A percentile compares a stretch with the other conserved stretches of the same genome.
Evolutionary conservation across 1,139 yeast species (phyloP).

Genomic region (Blastobotrys arbuscula): DNA sequence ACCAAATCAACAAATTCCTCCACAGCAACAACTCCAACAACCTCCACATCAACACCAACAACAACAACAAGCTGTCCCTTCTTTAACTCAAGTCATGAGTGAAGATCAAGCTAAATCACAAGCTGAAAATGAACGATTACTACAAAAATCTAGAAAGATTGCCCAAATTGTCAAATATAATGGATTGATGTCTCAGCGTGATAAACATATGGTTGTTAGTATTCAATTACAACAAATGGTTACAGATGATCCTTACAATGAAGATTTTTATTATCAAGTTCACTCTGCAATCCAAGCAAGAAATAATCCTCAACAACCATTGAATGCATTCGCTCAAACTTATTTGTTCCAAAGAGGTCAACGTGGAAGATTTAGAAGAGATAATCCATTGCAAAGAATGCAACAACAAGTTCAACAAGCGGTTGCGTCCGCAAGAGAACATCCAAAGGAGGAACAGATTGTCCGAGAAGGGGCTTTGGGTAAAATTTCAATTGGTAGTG

Average conservation of each 20-base stretch:
- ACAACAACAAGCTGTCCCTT: constrained; percentile 9
- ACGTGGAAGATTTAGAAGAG: constrained; percentile 71
- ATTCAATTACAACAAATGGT: constrained; percentile 94
- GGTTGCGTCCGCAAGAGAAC: constrained; percentile 88
- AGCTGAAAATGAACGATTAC: constrained; percentile 38
- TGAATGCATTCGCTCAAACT: constrained; percentile 82
- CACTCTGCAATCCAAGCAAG: constrained; percentile 74
- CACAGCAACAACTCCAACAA: constrained; percentile 27
- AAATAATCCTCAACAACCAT: constrained; percentile 42
- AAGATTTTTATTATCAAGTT: constrained; percentile 94
- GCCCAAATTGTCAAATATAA: constrained; percentile 75
- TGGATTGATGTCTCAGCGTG: constrained; percentile 95
- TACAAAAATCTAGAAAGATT: constrained; percentile 72
- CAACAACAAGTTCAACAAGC: constrained; percentile 98
- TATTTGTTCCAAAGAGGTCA: constrained; percentile 90
- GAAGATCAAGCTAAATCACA: constrained; percentile 32
- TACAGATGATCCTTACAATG: constrained; percentile 95
- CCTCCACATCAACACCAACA: constrained; percentile 27
- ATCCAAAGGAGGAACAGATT: constrained; percentile 67
- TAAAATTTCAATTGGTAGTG: constrained; percentile 73
- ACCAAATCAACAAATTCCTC: constrained; percentile 17
- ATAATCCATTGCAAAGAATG: constrained; percentile 90
- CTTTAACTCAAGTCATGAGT: constrained; percentile 26
- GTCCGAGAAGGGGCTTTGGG: constrained; percentile 90
- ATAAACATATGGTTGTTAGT: constrained; percentile 90